These are phyloP conservation scores for Eimeria acervulina DNA, from an alignment of 169 alveolate species.

Conservation along the genomic window DNA sequence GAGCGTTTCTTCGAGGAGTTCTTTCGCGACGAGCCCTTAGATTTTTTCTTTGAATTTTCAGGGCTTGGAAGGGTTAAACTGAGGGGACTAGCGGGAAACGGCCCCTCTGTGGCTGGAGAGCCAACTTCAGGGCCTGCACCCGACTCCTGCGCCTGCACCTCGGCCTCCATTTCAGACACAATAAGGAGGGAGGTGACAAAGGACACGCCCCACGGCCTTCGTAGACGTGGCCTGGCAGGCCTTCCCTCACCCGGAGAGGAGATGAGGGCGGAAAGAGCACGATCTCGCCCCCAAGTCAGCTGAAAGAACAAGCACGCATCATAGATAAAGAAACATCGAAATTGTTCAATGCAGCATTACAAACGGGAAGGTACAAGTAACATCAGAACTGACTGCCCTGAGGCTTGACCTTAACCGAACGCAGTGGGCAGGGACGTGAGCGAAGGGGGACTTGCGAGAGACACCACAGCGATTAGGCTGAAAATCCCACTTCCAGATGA, in stretches of 20 bases:
- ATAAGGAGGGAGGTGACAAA: background rate
- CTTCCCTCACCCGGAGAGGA: slow-evolving; percentile 1
- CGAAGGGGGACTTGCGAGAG: too few species aligned
- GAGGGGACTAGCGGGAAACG: background rate
- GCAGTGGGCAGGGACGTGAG: too few species aligned
- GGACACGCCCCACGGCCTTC: slow-evolving; percentile 18
- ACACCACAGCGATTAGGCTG: background rate
- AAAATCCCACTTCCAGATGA: background rate
- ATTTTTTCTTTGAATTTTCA: background rate
- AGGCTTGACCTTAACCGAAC: too few species aligned
- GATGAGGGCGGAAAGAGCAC: background rate
- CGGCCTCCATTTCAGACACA: background rate
- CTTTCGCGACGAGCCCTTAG: background rate
- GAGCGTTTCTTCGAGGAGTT: background rate
- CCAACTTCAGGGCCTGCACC: background rate
- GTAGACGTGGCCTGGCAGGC: background rate
- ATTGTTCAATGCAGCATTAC: background rate
- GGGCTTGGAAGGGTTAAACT: background rate
- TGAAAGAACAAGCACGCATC: background rate
- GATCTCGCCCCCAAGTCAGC: background rate
- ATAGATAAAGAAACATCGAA: background rate
- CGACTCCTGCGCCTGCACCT: background rate
- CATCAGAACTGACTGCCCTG: background rate
- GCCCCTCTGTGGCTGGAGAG: background rate
- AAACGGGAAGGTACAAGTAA: background rate